These are phyloP conservation scores for Vigna trinervia DNA, from an alignment of 306 rosid genomes.

Conservation along the genomic window DNA sequence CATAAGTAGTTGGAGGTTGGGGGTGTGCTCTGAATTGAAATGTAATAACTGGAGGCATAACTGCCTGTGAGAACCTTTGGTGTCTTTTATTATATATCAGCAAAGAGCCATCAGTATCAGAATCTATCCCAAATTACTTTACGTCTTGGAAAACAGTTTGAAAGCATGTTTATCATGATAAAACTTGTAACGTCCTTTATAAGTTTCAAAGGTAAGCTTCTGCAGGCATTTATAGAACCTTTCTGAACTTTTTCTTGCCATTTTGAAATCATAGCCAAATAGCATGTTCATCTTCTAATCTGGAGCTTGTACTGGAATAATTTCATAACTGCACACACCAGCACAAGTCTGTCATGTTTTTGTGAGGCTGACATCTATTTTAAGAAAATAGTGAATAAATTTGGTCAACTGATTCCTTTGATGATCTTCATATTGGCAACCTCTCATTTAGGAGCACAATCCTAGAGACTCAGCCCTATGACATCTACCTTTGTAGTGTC, in stretches of 20 bases:
- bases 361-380: not conserved
- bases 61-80: not conserved
- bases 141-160: not conserved
- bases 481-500: not conserved
- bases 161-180: not conserved
- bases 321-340: not conserved
- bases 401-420: not conserved
- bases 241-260: not conserved
- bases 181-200: not conserved
- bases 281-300: not conserved
- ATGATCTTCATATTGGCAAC: not conserved
- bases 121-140: slow-evolving; percentile 3
- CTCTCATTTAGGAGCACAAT: not conserved
- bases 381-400: not conserved
- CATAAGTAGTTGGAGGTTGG: not conserved
- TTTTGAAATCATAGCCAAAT: not conserved
- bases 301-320: not conserved
- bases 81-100: not conserved
- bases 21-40: not conserved
- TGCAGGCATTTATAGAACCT: not conserved
- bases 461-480: not conserved
- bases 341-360: not conserved
- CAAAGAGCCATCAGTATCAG: not conserved
- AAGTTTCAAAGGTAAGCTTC: not conserved
- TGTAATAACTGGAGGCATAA: not conserved